Base-by-base conservation (phyloP, 345 rosid species). In the Melaleuca alternifolia region DNA sequence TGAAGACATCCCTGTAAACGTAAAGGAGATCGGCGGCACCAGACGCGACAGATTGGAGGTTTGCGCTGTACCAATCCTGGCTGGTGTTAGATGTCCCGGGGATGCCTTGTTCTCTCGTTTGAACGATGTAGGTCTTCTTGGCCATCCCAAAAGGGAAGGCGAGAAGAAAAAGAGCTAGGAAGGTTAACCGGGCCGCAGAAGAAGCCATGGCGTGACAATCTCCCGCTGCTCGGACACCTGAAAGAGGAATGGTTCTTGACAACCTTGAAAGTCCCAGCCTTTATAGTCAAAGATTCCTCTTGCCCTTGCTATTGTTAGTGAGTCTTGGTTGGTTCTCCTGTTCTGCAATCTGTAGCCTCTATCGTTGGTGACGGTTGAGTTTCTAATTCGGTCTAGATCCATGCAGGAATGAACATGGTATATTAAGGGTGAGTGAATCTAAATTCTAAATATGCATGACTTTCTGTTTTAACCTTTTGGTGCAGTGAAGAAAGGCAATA, bases 121-220 rank as follows among this genome's bases (percentile, higher is more conserved):
- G 96, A 85, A 96, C 95, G 13, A 97, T 93, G 92, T 95, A 93
- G 8, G 95, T 93, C 75, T 88, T 92, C 54, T 91, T 94, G 54
- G 86, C 89, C 5, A 79, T 21, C 11, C 13, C 79, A 6, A 3
- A 11, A 71, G 48, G 48, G 48, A 37, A 71, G 48, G 79, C 26
- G 7, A 71, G 79, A 11, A 37, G 79, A 41, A 33, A 33, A 71
- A 37, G 13, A 33, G 48, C 24, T 9, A 37, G 18, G 48, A 71
- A 71, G 10, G 57, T 8, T 7, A 54, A 54, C 57, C 11, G 57
- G 21, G 62, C 54, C 0, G 20, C 6, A 7, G 84, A 21, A 50
- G 52, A 51, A 82, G 23, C 37, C 52, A 82, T 15, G 56, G 12
- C 37, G 2, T 54, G 84, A 37, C 48, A 21, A 71, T 71, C 79